Base-by-base conservation (phyloP, 352 stramenopile species). In the Pythium folliculosum region DNA sequence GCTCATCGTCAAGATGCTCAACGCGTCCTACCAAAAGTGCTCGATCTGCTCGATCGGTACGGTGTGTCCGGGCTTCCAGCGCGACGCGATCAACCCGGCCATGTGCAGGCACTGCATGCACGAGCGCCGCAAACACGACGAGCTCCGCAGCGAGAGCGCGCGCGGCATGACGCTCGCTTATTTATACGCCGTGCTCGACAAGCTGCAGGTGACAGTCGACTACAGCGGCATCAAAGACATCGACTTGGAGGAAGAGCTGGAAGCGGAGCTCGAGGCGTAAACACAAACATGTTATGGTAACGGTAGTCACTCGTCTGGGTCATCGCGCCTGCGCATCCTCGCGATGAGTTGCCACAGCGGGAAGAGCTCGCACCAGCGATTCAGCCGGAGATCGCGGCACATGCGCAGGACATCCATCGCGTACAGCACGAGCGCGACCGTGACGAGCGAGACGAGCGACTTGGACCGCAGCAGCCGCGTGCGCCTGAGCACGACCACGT, bases 71-170 rank as follows among this genome's bases (percentile, higher is more conserved):
- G 86, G 86, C 2, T 94, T 92, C 58, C 86, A 94, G 52, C 73
- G 74, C 8, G 82, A 94, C 38, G 63, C 23, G 0, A 76, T 90
- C 60, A 92, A 94, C 35, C 86, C 86, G 0, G 78, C 73, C 13
- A 73, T 91, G 59, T 94, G 86, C 69, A 84, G 76, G 22, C 82
- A 94, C 59, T 94, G 86, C 64, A 78, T 92, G 71, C 86, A 94
- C 45, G 82, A 90, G 48, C 77, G 75, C 13, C 77, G 77, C 2
- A 89, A 91, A 54, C 84, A 94, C 65, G 75, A 89, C 40, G 74
- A 79, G 30, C 71, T 74, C 17, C 78, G 83, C 57, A 76, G 77
- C 14, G 57, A 66, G 8, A 61, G 63, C 6, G 79, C 88, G 22
- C 56, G 65, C 1, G 73, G 59, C 6, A 72, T 77, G 10, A 88